phyloP scores from a whole-genome alignment of 2,329 filamentous ascomycete genomes.

The Bipolaris bicolor region DNA sequence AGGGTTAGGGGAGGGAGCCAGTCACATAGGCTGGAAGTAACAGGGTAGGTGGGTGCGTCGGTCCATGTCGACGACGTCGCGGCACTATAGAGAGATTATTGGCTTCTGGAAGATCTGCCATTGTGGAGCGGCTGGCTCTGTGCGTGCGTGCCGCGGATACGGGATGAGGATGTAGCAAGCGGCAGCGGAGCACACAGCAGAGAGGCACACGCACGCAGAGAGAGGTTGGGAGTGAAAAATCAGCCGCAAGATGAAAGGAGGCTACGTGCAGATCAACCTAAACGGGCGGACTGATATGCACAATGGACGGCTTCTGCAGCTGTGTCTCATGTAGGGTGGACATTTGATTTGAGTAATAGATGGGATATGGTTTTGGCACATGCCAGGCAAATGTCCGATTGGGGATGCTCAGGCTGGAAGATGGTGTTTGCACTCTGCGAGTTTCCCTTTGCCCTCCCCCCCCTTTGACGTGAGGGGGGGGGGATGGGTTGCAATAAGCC shows the following conservation, averaged over 20 bases:
- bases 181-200: not conserved
- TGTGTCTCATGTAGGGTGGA: constrained; percentile 15
- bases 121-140: constrained; percentile 28
- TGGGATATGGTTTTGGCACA: not conserved
- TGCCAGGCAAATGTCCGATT: constrained; percentile 27
- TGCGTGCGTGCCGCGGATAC: constrained; percentile 27
- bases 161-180: not conserved
- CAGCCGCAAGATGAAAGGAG: constrained; percentile 27
- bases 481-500: constrained; percentile 18
- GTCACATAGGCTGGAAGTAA: not conserved
- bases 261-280: constrained; percentile 5
- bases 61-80: not conserved
- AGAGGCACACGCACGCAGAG: not conserved
- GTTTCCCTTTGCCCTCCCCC: constrained; percentile 20
- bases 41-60: constrained; percentile 17
- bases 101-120: constrained; percentile 28
- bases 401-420: not conserved
- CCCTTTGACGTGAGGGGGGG: constrained; percentile 40
- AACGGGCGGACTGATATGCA: not conserved
- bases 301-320: not conserved
- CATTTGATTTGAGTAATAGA: not conserved
- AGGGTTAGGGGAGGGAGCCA: not conserved
- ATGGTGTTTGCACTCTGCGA: not conserved
- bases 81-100: constrained; percentile 14
- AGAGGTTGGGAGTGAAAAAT: not conserved